A percentile compares a stretch with the other conserved stretches of the same genome.
phyloP scores from a whole-genome alignment of 2,329 filamentous ascomycete genomes.

The Aspergillus tamarii region DNA sequence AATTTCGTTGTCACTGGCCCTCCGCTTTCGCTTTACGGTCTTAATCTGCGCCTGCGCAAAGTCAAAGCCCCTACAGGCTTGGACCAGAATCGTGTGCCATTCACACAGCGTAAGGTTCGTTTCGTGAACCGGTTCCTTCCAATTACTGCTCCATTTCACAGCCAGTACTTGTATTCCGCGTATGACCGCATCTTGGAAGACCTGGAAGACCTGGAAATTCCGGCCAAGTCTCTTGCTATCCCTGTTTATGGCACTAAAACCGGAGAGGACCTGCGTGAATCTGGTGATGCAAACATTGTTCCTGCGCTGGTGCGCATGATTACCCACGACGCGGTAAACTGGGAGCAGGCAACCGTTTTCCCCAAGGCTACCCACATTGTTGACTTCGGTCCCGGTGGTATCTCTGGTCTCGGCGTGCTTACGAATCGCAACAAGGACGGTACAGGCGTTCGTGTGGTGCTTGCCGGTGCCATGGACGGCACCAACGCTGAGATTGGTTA shows the following conservation, averaged over 20 bases:
- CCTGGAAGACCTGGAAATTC: conserved; percentile 78
- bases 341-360: conserved; percentile 94
- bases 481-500: conserved; percentile 91
- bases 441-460: conserved; percentile 92
- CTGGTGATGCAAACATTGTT: conserved; percentile 76
- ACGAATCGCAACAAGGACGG: conserved; percentile 99
- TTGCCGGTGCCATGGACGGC: conserved; percentile 90
- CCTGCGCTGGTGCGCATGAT: conserved; percentile 89
- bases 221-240: conserved; percentile 73
- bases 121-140: conserved; percentile 97
- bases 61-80: conserved; percentile 97
- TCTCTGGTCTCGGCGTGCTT: conserved; percentile 91
- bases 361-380: conserved; percentile 88
- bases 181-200: conserved; percentile 84
- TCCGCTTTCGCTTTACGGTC: conserved; percentile 91
- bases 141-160: conserved; percentile 98
- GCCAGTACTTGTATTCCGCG: conserved; percentile 84
- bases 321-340: conserved; percentile 89
- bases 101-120: conserved; percentile 92
- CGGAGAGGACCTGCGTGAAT: conserved; percentile 77
- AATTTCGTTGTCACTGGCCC: conserved; percentile 97
- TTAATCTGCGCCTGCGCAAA: conserved; percentile 93
- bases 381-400: conserved; percentile 95
- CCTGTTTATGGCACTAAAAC: conserved; percentile 89
- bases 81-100: conserved; percentile 91